phyloP scores from a whole-genome alignment of 768 basidiomycete genomes.

The Pisolithus orientalis region DNA sequence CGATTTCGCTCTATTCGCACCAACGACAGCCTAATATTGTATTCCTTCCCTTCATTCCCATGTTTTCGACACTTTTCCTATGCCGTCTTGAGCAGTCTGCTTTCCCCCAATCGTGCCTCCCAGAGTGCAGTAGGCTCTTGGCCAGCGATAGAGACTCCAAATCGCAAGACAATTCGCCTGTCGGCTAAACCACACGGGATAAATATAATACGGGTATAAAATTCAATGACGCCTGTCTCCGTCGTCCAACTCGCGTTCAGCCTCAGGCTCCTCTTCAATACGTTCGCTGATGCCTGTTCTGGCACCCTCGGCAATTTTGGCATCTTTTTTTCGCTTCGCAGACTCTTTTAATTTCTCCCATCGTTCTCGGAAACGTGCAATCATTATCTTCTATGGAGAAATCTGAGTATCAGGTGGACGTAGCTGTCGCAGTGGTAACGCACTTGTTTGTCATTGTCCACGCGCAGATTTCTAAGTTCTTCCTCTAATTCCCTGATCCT shows the following conservation, averaged over 20 bases:
- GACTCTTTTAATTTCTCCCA: constrained; percentile 91
- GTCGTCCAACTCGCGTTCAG: constrained; percentile 53
- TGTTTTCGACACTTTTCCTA: no score
- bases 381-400: constrained; percentile 65
- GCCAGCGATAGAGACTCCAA: no score
- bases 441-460: constrained; percentile 82
- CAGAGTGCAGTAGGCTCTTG: no score
- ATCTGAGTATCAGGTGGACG: constrained; percentile 9
- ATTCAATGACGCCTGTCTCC: neutral
- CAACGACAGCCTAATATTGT: no score
- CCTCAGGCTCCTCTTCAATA: constrained; percentile 63
- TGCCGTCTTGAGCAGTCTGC: no score
- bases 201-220: no score
- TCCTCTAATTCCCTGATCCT: constrained; percentile 74
- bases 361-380: constrained; percentile 74
- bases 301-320: constrained; percentile 44
- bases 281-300: constrained; percentile 49
- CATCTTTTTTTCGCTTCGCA: constrained; percentile 80
- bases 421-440: constrained; percentile 15
- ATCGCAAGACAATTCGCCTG: no score
- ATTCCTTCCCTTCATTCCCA: no score
- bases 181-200: no score
- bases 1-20: constrained; percentile 40
- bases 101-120: no score
- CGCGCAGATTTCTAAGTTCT: constrained; percentile 53